Evolutionary conservation across 2,329 filamentous ascomycete genomes (phyloP).

Genomic region (Calonectria pauciramosa): DNA sequence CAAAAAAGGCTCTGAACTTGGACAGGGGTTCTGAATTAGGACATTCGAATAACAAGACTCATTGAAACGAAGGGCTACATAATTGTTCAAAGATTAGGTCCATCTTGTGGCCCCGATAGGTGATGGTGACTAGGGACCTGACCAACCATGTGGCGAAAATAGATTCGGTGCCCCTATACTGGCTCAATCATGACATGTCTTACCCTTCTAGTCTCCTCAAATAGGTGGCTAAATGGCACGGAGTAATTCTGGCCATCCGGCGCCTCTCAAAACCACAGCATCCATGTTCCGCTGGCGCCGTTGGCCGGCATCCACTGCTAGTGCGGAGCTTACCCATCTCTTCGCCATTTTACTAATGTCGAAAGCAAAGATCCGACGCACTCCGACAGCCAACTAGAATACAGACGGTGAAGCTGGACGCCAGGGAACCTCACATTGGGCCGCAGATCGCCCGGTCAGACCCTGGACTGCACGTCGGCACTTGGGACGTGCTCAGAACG

Average conservation of each 20-base stretch:
- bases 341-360: conserved; percentile 19
- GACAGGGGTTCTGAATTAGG: conserved; percentile 10
- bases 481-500: conserved; percentile 33
- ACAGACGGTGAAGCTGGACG: neutral
- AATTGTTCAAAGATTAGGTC: neutral
- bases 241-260: conserved; percentile 15
- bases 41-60: neutral
- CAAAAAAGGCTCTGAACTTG: neutral
- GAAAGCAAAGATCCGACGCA: conserved; percentile 18
- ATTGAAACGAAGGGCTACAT: neutral
- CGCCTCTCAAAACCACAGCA: neutral
- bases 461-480: conserved; percentile 35
- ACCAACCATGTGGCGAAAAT: neutral
- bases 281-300: conserved; percentile 17
- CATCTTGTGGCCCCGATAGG: neutral
- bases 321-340: conserved; percentile 18
- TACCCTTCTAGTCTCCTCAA: neutral
- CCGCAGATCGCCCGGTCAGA: conserved; percentile 41
- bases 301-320: conserved; percentile 16
- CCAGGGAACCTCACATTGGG: conserved; percentile 32
- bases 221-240: neutral
- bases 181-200: neutral
- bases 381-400: conserved; percentile 6
- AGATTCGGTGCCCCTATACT: neutral
- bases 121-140: neutral